phyloP scores from a whole-genome alignment of 2,329 filamentous ascomycete species.

The Colletotrichum sp. region DNA sequence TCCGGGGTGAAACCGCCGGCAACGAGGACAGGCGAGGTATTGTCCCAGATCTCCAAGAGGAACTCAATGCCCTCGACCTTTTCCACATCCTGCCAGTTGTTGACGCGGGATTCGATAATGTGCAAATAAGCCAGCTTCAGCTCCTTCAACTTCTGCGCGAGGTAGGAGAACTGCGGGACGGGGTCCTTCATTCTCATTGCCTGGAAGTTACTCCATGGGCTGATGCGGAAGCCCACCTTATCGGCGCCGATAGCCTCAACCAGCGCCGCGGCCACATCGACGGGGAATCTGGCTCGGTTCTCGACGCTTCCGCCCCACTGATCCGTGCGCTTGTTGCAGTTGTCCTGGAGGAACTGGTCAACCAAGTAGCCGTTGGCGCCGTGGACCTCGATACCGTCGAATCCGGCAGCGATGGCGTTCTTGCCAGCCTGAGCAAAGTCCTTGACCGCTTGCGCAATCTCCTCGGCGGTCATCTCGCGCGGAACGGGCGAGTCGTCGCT shows the following conservation, averaged over 20 bases:
- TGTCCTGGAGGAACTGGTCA: slow-evolving; percentile 62
- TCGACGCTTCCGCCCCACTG: slow-evolving; percentile 57
- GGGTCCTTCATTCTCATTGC: slow-evolving; percentile 69
- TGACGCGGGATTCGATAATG: slow-evolving; percentile 62
- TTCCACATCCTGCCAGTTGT: slow-evolving; percentile 45
- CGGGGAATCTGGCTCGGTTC: slow-evolving; percentile 56
- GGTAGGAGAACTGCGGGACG: slow-evolving; percentile 65
- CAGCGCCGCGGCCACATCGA: slow-evolving; percentile 51
- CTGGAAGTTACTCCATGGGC: slow-evolving; percentile 66
- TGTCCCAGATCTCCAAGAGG: slow-evolving; percentile 36
- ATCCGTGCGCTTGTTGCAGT: slow-evolving; percentile 55
- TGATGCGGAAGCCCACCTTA: slow-evolving; percentile 60
- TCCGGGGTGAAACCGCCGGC: slow-evolving; percentile 36
- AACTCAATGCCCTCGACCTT: slow-evolving; percentile 36
- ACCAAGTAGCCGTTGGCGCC: slow-evolving; percentile 66
- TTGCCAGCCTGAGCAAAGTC: slow-evolving; percentile 59
- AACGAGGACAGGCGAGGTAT: slow-evolving; percentile 29
- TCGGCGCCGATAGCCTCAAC: slow-evolving; percentile 52
- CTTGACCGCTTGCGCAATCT: slow-evolving; percentile 66
- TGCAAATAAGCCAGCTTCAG: slow-evolving; percentile 66
- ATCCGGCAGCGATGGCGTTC: slow-evolving; percentile 66
- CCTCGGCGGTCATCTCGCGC: slow-evolving; percentile 65
- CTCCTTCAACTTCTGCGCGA: slow-evolving; percentile 54
- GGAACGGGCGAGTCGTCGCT: slow-evolving; percentile 57
- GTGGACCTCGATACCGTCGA: slow-evolving; percentile 72